A percentile compares a stretch with the other conserved stretches of the same genome.
These are phyloP conservation scores for Pyrus hybrid DNA, from an alignment of 331 rosid species.

Conservation along the genomic window DNA sequence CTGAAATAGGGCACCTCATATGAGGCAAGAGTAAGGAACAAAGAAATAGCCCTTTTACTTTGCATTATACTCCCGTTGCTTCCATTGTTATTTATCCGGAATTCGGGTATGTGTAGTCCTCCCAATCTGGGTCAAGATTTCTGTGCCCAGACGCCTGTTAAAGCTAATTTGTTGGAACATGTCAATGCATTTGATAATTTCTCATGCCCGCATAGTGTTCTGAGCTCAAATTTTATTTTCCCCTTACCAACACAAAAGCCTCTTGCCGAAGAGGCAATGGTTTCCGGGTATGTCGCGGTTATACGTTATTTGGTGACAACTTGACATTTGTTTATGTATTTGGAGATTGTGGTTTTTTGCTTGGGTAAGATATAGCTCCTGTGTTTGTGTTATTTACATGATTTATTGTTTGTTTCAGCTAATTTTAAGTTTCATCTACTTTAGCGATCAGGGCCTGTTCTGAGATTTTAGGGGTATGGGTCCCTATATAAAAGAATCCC, in stretches of 20 bases:
- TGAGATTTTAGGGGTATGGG: too few relatives aligned
- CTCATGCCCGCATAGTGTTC: conserved; percentile 42
- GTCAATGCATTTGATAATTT: conserved; percentile 50
- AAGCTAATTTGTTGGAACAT: conserved; percentile 59
- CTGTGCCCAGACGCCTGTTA: conserved; percentile 26
- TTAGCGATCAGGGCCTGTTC: accelerated
- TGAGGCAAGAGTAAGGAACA: conserved; percentile 32
- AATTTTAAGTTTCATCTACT: neutral
- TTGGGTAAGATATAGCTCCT: neutral
- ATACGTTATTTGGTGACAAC: neutral
- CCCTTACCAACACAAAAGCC: conserved; percentile 61
- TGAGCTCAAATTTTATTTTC: conserved; percentile 58
- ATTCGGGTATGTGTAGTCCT: conserved; percentile 24
- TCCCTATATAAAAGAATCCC: neutral
- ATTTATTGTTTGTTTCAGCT: neutral
- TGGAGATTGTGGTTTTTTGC: neutral
- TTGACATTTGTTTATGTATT: neutral
- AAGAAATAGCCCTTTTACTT: neutral
- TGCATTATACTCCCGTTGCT: neutral
- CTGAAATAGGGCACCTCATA: conserved; percentile 9
- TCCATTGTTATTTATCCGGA: neutral
- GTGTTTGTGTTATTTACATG: neutral
- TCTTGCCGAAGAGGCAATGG: conserved; percentile 16
- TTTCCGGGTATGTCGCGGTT: conserved; percentile 27
- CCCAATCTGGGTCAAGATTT: conserved; percentile 18